Base-by-base conservation (phyloP, 129 eudicot species). In the Flaveria ramosissima region DNA sequence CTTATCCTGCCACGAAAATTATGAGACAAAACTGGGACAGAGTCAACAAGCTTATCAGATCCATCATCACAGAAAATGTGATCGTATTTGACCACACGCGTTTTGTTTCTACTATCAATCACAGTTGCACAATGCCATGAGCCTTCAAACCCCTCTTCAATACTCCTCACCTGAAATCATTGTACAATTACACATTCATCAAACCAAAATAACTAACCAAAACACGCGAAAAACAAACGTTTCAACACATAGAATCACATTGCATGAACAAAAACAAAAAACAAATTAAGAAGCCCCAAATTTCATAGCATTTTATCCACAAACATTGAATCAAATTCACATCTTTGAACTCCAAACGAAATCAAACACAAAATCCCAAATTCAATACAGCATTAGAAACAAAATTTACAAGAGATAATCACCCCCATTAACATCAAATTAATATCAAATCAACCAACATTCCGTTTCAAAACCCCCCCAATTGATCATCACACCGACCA, bases 51-150 rank as follows among this genome's bases (percentile, higher is more conserved):
- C 13, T 75, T 74, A 30, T 19, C 66, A 2, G 86, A 78, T 9
- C 68, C 77, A 26, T 84, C 89, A 11, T 92, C 96, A 13, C 41
- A 14, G 8, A 84, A 47, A 62, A 85, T 68, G 55, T 57, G 64
- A 47, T 80, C 84, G 23, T 87, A 92, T 68, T 82, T 77, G n/a
- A 92, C 92, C 27, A 27, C 20, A 51, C 86, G 88, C 51, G 0
- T 63, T 27, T 60, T 70, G 26, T 68, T 55, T 52, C 50, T 64
- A 74, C 72, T 65, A 36, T 42, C 48, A 59, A 87, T 82, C n/a
- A 92, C 81, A 30, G 80, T 85, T 21, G 86, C 97, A 53, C 61
- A 2, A 64, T 92, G 96, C 96, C 96, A 92, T 32, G 97, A 92
- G 55, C 97, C 97, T 41, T 46, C 81, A 42, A 85, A 89, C 39